phyloP scores from a whole-genome alignment of 352 stramenopile species.

The Pythium brachiatum region DNA sequence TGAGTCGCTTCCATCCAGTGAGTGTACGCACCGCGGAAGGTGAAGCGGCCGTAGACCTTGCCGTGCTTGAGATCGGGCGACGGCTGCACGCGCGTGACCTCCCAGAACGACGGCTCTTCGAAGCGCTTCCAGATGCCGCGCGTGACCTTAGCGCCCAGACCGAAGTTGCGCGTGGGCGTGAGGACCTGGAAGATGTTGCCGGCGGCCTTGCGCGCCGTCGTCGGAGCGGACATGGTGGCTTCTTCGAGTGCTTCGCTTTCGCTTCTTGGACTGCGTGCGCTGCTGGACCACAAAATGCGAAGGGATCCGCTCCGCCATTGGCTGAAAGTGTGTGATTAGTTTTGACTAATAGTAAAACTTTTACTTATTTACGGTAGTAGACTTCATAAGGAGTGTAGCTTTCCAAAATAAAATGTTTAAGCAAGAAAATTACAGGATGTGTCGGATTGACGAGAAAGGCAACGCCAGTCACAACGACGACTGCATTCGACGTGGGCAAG shows the following conservation, averaged over 20 bases:
- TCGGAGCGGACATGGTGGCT: slow-evolving; percentile 22
- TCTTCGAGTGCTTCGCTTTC: too few relatives aligned
- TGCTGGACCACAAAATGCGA: not conserved
- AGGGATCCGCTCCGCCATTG: not conserved
- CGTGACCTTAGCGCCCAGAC: slow-evolving; percentile 65
- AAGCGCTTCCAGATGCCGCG: slow-evolving; percentile 76
- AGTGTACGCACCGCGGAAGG: slow-evolving; percentile 66
- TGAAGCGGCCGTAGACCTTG: slow-evolving; percentile 81
- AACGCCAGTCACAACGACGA: too few relatives aligned
- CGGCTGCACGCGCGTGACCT: slow-evolving; percentile 75
- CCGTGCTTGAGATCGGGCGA: slow-evolving; percentile 81
- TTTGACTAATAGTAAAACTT: too few relatives aligned
- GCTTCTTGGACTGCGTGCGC: not conserved
- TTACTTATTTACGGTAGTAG: too few relatives aligned
- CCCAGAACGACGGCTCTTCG: slow-evolving; percentile 70
- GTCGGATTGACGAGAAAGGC: too few relatives aligned
- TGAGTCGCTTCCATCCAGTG: too few relatives aligned
- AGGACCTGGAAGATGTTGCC: slow-evolving; percentile 78
- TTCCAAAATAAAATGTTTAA: too few relatives aligned
- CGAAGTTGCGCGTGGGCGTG: slow-evolving; percentile 64
- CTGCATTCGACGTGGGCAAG: too few relatives aligned
- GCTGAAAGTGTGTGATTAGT: not conserved
- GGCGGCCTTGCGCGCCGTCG: slow-evolving; percentile 22
- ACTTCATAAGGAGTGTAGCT: too few relatives aligned
- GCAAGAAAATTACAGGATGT: too few relatives aligned